Evolutionary conservation across 2,329 filamentous ascomycete genomes (phyloP).

Genomic region (Camillea tinctor): DNA sequence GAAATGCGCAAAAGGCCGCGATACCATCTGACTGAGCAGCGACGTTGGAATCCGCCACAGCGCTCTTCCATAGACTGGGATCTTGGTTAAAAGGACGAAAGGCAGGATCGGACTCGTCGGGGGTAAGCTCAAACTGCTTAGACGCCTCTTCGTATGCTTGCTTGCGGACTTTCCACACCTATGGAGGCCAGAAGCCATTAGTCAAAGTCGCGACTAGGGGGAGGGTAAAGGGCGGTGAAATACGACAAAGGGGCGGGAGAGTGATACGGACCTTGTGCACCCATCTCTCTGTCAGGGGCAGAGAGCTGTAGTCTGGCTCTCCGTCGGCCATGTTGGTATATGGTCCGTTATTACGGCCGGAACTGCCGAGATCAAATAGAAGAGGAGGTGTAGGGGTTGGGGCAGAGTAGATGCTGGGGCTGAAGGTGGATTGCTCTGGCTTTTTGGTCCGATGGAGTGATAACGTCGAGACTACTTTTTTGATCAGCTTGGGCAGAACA

Average conservation of each 20-base stretch:
- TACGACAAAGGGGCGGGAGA: neutral
- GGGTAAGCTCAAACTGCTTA: conserved; percentile 80
- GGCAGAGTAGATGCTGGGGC: conserved; percentile 4
- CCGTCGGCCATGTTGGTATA: conserved; percentile 67
- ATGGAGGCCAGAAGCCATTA: conserved; percentile 8
- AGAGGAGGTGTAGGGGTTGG: conserved; percentile 1
- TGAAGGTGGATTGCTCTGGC: conserved; percentile 4
- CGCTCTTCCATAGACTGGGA: conserved; percentile 83
- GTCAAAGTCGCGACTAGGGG: neutral
- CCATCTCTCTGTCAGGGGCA: conserved; percentile 78
- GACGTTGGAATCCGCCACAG: conserved; percentile 91
- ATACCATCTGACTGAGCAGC: conserved; percentile 94
- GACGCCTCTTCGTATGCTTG: conserved; percentile 89
- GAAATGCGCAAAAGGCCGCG: conserved; percentile 81
- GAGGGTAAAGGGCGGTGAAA: neutral
- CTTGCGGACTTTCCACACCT: conserved; percentile 97
- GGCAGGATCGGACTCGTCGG: conserved; percentile 79
- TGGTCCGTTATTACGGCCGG: conserved; percentile 3
- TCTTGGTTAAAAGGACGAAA: conserved; percentile 89
- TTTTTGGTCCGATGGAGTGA: conserved; percentile 15
- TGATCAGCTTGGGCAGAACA: conserved; percentile 25
- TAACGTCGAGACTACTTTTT: conserved; percentile 22
- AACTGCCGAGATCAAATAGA: neutral
- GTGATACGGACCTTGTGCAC: conserved; percentile 67
- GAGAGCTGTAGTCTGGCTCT: conserved; percentile 78